phyloP scores from a whole-genome alignment of 495 filamentous ascomycete genomes.

The Aspergillus nidulans region DNA sequence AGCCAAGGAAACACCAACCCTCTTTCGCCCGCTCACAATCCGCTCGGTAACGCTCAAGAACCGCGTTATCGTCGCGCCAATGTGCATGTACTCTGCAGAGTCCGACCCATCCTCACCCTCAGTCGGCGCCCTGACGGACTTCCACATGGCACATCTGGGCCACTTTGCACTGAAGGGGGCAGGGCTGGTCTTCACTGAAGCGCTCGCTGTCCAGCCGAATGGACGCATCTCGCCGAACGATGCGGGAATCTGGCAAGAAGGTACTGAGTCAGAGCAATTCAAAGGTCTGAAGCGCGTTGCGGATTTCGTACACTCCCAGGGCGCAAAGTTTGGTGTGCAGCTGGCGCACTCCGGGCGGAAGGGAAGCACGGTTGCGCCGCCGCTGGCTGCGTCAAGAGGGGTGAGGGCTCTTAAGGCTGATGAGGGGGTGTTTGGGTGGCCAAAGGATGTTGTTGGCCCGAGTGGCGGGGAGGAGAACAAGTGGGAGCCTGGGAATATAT shows the following conservation, averaged over 20 bases:
- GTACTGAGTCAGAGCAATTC: constrained; percentile 50
- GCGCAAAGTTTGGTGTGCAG: constrained; percentile 66
- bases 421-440: constrained; percentile 62
- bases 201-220: constrained; percentile 60
- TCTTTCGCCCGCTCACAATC: constrained; percentile 63
- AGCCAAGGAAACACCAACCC: constrained; percentile 48
- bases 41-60: constrained; percentile 68
- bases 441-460: constrained; percentile 59
- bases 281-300: constrained; percentile 56
- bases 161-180: constrained; percentile 60
- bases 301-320: constrained; percentile 58
- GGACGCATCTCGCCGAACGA: constrained; percentile 71
- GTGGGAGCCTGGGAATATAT: constrained; percentile 35
- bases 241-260: constrained; percentile 63
- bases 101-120: constrained; percentile 27
- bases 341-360: constrained; percentile 74
- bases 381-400: constrained; percentile 38
- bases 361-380: constrained; percentile 59
- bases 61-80: constrained; percentile 54
- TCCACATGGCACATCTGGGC: constrained; percentile 63
- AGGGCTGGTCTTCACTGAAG: constrained; percentile 64
- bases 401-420: constrained; percentile 40
- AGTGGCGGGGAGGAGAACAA: constrained; percentile 46
- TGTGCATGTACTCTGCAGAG: constrained; percentile 65
- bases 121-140: constrained; percentile 65